Evolutionary conservation across 2,329 filamentous ascomycete genomes (phyloP).

Genomic region (Passalora sequoiae): DNA sequence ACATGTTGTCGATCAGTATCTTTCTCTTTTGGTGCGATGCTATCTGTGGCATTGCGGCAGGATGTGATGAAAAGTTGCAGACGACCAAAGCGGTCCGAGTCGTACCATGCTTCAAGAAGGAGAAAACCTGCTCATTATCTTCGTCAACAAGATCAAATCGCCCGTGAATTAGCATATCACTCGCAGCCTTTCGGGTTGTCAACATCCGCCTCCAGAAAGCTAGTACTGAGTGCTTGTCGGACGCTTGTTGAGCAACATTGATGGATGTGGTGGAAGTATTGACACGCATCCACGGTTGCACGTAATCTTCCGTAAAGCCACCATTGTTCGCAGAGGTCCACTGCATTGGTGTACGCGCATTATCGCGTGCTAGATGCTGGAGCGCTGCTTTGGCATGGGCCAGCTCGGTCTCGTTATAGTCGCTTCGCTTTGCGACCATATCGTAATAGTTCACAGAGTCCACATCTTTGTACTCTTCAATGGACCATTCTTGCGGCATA

Average conservation of each 20-base stretch:
- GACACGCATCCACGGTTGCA: slow-evolving; percentile 18
- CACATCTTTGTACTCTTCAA: too few species aligned
- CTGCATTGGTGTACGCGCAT: slow-evolving; percentile 62
- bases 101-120: slow-evolving; percentile 12
- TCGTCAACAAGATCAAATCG: slow-evolving; percentile 19
- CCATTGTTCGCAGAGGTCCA: slow-evolving; percentile 54
- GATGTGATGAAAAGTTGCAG: too few species aligned
- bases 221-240: slow-evolving; percentile 48
- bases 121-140: slow-evolving; percentile 18
- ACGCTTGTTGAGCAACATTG: slow-evolving; percentile 39
- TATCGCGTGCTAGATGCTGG: slow-evolving; percentile 14
- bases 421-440: too few species aligned
- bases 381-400: neutral
- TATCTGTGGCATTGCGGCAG: slow-evolving; percentile 3
- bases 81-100: too few species aligned
- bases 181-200: slow-evolving; percentile 18
- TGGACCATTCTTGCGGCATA: slow-evolving; percentile 40
- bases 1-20: slow-evolving; percentile 9
- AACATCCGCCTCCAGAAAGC: slow-evolving; percentile 51
- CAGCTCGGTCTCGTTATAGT: too few species aligned
- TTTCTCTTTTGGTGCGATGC: neutral
- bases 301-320: slow-evolving; percentile 51
- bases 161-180: slow-evolving; percentile 23
- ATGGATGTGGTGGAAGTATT: slow-evolving; percentile 6
- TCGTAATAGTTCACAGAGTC: too few species aligned